phyloP scores from a whole-genome alignment of 495 filamentous ascomycete genomes.

The Penicillium steckii region DNA sequence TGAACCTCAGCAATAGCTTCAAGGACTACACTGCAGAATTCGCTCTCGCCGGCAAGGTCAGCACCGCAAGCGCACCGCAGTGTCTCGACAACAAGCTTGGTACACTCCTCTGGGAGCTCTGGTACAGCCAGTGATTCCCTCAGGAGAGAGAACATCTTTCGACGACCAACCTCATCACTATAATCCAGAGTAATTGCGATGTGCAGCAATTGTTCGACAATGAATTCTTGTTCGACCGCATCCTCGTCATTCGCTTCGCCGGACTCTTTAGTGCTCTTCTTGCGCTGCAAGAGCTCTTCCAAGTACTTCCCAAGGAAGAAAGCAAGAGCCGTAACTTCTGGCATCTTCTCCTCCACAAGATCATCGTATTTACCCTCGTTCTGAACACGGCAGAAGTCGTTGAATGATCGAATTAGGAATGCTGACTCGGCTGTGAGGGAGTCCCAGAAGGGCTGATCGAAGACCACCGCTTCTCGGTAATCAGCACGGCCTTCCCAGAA shows the following conservation, averaged over 20 bases:
- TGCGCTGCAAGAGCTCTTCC: conserved; percentile 67
- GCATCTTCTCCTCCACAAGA: conserved; percentile 86
- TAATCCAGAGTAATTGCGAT: conserved; percentile 92
- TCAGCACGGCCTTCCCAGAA: conserved; percentile 96
- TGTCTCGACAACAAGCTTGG: conserved; percentile 81
- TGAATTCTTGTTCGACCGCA: conserved; percentile 82
- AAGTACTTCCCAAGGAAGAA: conserved; percentile 78
- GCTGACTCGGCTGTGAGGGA: conserved; percentile 78
- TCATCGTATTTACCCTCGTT: conserved; percentile 68
- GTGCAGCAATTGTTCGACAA: conserved; percentile 90
- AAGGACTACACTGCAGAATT: conserved; percentile 89
- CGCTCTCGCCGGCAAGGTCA: conserved; percentile 76
- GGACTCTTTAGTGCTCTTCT: conserved; percentile 52
- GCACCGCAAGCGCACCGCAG: conserved; percentile 77
- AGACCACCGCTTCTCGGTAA: conserved; percentile 76
- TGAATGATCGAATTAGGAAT: conserved; percentile 88
- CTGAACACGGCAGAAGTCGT: conserved; percentile 79
- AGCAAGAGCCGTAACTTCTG: conserved; percentile 86
- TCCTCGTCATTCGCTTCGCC: conserved; percentile 75
- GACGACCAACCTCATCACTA: conserved; percentile 87
- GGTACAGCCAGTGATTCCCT: conserved; percentile 81
- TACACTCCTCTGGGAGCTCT: conserved; percentile 88
- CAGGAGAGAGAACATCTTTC: conserved; percentile 91
- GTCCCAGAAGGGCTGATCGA: conserved; percentile 88
- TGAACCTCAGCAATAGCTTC: conserved; percentile 96